Percentiles rank a stretch among this genome's conserved stretches.
Evolutionary conservation across 805 yeast species (phyloP).

Genomic region (Metschnikowia lochheadii): DNA sequence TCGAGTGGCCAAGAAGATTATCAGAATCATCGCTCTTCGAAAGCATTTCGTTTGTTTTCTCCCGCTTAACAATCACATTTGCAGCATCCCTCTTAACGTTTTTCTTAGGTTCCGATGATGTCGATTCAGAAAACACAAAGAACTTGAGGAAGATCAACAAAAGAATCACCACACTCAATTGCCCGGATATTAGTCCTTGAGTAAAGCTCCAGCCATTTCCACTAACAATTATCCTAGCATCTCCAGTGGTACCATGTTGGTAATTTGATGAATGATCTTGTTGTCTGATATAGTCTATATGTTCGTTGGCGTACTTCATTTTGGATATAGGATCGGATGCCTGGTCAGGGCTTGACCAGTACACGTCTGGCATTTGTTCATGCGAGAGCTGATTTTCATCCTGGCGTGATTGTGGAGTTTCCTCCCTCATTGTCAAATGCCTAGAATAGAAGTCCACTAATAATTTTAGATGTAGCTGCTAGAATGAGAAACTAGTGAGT

Average conservation of each 20-base stretch:
- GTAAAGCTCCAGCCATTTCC: conserved; percentile 58
- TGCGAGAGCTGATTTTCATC: background rate
- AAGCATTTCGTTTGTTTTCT: conserved; percentile 18
- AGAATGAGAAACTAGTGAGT: background rate
- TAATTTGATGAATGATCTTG: background rate
- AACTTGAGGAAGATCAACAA: conserved; percentile 65
- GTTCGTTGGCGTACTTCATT: background rate
- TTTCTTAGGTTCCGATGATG: conserved; percentile 18
- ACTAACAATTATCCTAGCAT: background rate
- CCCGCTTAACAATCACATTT: conserved; percentile 32
- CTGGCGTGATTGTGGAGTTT: background rate
- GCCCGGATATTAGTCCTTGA: conserved; percentile 72
- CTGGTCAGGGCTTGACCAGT: background rate
- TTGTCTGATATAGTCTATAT: background rate
- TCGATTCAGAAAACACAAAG: conserved; percentile 69
- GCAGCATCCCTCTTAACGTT: conserved; percentile 24
- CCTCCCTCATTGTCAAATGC: background rate
- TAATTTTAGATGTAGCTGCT: background rate
- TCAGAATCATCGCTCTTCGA: conserved; percentile 9
- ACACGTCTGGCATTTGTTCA: background rate
- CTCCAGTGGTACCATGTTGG: background rate
- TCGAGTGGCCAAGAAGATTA: conserved; percentile 13
- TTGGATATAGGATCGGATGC: background rate
- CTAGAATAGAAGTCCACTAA: background rate
- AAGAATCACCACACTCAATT: conserved; percentile 62